Conservation (phyloP, 2,329 filamentous ascomycete genomes). For the Lasiodiplodia sp. region DNA sequence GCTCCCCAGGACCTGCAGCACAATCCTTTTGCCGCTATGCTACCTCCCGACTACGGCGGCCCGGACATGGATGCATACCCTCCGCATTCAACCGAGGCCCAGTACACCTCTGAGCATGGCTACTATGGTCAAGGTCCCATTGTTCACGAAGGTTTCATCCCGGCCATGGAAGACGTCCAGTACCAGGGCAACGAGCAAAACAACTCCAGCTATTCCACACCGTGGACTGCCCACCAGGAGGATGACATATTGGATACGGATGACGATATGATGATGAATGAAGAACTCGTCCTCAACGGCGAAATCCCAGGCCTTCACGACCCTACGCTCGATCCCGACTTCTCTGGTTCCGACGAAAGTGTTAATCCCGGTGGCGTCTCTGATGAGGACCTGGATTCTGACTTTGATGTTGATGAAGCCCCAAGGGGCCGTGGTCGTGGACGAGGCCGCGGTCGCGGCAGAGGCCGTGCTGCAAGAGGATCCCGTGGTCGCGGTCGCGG, state of each 20-base stretch:
- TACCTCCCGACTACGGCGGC: conserved; percentile 19
- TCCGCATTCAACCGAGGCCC: neutral
- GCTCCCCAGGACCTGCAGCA: conserved; percentile 19
- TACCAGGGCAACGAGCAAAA: conserved; percentile 38
- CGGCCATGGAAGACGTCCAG: conserved; percentile 37
- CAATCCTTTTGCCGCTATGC: conserved; percentile 30
- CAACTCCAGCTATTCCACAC: conserved; percentile 1
- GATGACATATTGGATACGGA: conserved; percentile 34
- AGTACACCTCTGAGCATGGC: conserved; percentile 19
- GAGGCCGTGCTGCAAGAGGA: conserved; percentile 11
- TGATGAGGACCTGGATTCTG: conserved; percentile 20
- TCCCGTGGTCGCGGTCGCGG: conserved; percentile 38
- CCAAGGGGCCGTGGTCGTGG: conserved; percentile 27
- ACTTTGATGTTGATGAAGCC: conserved; percentile 11
- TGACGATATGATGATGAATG: conserved; percentile 38
- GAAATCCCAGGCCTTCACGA: conserved; percentile 42
- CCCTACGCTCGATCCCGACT: conserved; percentile 45
- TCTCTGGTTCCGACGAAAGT: conserved; percentile 42
- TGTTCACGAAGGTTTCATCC: conserved; percentile 51
- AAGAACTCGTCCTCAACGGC: conserved; percentile 26
- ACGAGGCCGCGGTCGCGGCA: conserved; percentile 18
- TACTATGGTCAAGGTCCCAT: conserved; percentile 36
- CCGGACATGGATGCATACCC: conserved; percentile 2
- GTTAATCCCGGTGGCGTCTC: conserved; percentile 30
- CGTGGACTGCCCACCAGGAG: conserved; percentile 7